Conservation (phyloP, 2,329 filamentous ascomycete genomes). For the Helminthosporium solani region DNA sequence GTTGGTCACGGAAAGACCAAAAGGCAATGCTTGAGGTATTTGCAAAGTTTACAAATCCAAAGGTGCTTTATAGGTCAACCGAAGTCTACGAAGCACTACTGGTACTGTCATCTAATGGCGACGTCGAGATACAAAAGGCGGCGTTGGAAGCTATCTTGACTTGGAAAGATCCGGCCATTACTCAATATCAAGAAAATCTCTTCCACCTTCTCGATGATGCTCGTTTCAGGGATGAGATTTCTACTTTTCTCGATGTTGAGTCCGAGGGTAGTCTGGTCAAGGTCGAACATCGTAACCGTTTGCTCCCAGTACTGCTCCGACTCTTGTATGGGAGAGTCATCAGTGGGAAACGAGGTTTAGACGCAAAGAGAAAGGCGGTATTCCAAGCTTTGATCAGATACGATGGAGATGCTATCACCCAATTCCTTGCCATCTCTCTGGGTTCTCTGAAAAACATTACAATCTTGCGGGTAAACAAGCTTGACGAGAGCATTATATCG, state of each 20-base stretch:
- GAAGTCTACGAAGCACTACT: constrained; percentile 77
- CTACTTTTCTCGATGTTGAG: constrained; percentile 77
- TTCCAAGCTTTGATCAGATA: constrained; percentile 80
- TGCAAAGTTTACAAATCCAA: constrained; percentile 81
- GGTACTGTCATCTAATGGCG: constrained; percentile 78
- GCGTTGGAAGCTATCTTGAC: constrained; percentile 81
- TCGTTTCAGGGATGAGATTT: constrained; percentile 90
- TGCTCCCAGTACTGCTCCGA: constrained; percentile 85
- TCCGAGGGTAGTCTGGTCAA: constrained; percentile 65
- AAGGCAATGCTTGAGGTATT: constrained; percentile 81
- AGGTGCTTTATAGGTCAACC: constrained; percentile 73
- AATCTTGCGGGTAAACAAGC: constrained; percentile 54
- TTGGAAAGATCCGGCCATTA: constrained; percentile 80
- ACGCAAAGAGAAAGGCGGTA: constrained; percentile 70
- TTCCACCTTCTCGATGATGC: constrained; percentile 86
- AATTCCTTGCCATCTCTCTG: constrained; percentile 80
- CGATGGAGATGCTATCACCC: constrained; percentile 69
- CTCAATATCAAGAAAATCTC: constrained; percentile 79
- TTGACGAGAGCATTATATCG: constrained; percentile 48
- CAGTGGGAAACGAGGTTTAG: constrained; percentile 77
- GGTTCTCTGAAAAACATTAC: constrained; percentile 65
- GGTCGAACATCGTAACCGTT: constrained; percentile 66
- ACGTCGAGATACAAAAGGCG: constrained; percentile 82
- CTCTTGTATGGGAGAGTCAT: constrained; percentile 89
- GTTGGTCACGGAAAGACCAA: constrained; percentile 78